Percentiles rank a stretch among this genome's conserved stretches.
Conservation (phyloP, 805 yeast genomes). For the Scheffersomyces coipomensis region DNA sequence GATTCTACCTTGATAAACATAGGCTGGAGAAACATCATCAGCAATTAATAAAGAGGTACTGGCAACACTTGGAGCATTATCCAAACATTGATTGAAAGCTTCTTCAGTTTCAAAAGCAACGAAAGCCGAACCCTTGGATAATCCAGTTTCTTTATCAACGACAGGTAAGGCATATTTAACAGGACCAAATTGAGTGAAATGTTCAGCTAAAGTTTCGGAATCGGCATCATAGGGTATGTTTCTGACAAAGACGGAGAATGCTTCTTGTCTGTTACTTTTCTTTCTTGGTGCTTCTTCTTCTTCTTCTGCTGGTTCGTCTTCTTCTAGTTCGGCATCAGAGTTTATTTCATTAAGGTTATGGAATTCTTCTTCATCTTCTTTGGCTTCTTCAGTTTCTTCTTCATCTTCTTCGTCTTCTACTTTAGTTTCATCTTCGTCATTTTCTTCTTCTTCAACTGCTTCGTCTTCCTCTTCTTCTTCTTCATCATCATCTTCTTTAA, state of each 20-base stretch:
- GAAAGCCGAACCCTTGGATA: conserved; percentile 93
- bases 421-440: conserved; percentile 38
- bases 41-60: conserved; percentile 72
- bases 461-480: conserved; percentile 41
- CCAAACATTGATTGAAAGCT: conserved; percentile 66
- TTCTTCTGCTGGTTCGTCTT: conserved; percentile 20
- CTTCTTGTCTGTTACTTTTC: conserved; percentile 61
- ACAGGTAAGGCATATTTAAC: conserved; percentile 94
- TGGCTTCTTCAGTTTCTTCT: conserved; percentile 26
- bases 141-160: conserved; percentile 76
- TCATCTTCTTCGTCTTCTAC: conserved; percentile 35
- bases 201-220: conserved; percentile 70
- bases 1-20: conserved; percentile 91
- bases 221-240: conserved; percentile 95
- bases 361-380: conserved; percentile 33
- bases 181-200: conserved; percentile 80
- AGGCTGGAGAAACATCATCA: conserved; percentile 86
- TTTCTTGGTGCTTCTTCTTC: conserved; percentile 27
- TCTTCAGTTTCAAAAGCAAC: conserved; percentile 73
- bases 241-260: conserved; percentile 78
- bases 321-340: conserved; percentile 28
- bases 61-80: conserved; percentile 71
- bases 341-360: conserved; percentile 29
- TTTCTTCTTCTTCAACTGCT: conserved; percentile 36
- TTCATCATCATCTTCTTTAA: conserved; percentile 36